These are phyloP conservation scores for Prunus kanzakura DNA, from an alignment of 306 rosid species.

Conservation along the genomic window DNA sequence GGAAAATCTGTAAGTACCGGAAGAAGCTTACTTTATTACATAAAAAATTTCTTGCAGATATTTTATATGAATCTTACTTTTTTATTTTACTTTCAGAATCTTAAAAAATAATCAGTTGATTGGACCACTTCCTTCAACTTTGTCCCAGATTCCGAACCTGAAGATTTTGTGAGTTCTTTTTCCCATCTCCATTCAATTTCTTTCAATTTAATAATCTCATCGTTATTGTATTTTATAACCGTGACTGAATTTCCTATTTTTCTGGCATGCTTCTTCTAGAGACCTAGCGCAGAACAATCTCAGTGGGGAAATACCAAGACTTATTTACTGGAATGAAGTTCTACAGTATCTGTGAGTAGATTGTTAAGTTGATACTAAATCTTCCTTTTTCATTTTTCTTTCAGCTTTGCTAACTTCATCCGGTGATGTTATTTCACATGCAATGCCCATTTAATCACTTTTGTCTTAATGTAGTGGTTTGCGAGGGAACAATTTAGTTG, in stretches of 20 bases:
- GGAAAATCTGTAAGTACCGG: constrained; percentile 70
- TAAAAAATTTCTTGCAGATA: neutral
- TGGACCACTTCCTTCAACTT: constrained; percentile 94
- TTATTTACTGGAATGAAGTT: constrained; percentile 97
- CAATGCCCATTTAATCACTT: neutral
- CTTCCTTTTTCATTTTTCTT: neutral
- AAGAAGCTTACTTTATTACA: neutral
- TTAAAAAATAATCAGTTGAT: constrained; percentile 77
- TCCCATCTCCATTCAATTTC: neutral
- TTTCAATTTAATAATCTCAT: neutral
- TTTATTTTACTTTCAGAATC: constrained; percentile 37
- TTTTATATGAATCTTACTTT: neutral
- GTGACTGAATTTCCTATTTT: constrained; percentile 8
- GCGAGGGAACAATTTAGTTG: constrained; percentile 88
- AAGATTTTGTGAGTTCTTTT: constrained; percentile 70
- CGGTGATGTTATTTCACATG: neutral
- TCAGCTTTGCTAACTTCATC: neutral
- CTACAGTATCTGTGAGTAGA: constrained; percentile 87
- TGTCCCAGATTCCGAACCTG: constrained; percentile 97
- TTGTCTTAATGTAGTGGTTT: constrained; percentile 53
- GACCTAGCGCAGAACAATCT: constrained; percentile 92
- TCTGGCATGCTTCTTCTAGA: constrained; percentile 32
- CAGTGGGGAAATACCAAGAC: constrained; percentile 97
- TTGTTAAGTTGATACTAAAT: neutral
- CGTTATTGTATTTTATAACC: neutral